Percentiles rank a stretch among this genome's conserved stretches.
Conservation (phyloP, 768 basidiomycete genomes). For the Hysterangium stoloniferum region DNA sequence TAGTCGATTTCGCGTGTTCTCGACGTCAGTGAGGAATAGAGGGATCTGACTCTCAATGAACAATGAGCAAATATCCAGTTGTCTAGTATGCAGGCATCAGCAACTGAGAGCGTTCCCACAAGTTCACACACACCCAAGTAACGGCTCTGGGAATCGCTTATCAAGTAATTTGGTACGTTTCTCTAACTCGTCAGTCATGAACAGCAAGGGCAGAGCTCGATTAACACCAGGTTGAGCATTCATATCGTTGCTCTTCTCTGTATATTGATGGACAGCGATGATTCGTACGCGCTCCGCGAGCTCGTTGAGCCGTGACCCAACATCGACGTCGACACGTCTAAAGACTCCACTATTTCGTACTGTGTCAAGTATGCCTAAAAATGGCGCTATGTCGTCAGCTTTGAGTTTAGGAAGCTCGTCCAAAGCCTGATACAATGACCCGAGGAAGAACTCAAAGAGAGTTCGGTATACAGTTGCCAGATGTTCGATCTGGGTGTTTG, state of each 20-base stretch:
- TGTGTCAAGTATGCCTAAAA: conserved; percentile 58
- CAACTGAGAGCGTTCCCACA: conserved; percentile 4
- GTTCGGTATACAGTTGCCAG: conserved; percentile 59
- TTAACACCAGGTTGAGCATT: conserved; percentile 70
- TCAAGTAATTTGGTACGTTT: conserved; percentile 76
- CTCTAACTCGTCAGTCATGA: conserved; percentile 87
- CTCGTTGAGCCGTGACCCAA: conserved; percentile 56
- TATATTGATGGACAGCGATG: conserved; percentile 55
- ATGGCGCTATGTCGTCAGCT: conserved; percentile 57
- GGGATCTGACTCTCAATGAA: conserved; percentile 65
- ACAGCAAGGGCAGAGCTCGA: conserved; percentile 67
- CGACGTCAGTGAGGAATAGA: conserved; percentile 55
- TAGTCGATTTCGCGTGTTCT: conserved; percentile 61
- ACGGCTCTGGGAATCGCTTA: conserved; percentile 77
- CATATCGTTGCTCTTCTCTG: conserved; percentile 53
- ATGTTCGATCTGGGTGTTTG: conserved; percentile 51
- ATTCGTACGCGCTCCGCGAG: conserved; percentile 57
- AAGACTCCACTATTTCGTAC: conserved; percentile 64
- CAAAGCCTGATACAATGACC: conserved; percentile 76
- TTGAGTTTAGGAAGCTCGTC: conserved; percentile 71
- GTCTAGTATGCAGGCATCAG: conserved; percentile 29
- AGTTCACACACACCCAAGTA: conserved; percentile 56
- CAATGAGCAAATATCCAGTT: conserved; percentile 69
- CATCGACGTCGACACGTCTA: conserved; percentile 67
- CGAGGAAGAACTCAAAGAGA: conserved; percentile 83